A percentile compares a stretch with the other conserved stretches of the same genome.
Evolutionary conservation across 2,329 filamentous ascomycete species (phyloP).

Genomic region (Neonectria hederae): DNA sequence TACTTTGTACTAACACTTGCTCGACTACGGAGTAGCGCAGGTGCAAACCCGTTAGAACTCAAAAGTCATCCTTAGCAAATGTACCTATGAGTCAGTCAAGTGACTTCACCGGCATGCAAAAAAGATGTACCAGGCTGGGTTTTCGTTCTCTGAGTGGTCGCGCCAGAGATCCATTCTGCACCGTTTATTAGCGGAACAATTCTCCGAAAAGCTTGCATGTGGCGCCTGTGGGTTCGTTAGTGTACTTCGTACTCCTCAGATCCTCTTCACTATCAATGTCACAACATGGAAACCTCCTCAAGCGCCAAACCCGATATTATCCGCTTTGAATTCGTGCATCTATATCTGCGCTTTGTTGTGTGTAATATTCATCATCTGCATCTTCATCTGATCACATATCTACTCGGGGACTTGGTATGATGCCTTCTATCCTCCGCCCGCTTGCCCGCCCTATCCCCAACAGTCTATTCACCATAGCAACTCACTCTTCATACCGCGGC

Average conservation of each 20-base stretch:
- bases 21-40: conserved; percentile 13
- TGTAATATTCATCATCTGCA: conserved; percentile 21
- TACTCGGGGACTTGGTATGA: conserved; percentile 8
- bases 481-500: conserved; percentile 11
- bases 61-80: background rate
- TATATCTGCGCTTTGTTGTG: conserved; percentile 2
- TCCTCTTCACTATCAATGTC: background rate
- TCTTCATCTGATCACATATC: conserved; percentile 24
- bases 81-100: background rate
- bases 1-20: conserved; percentile 29
- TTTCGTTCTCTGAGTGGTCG: background rate
- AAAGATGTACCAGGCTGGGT: background rate
- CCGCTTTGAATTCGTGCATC: conserved; percentile 9
- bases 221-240: background rate
- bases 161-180: background rate
- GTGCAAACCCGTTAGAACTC: conserved; percentile 9
- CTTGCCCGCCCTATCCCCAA: background rate
- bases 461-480: conserved; percentile 17
- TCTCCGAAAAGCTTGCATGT: background rate
- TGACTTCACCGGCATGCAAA: conserved; percentile 5
- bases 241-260: background rate
- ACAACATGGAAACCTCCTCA: background rate
- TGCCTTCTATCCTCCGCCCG: background rate
- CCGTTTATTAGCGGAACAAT: background rate
- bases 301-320: background rate